phyloP scores from a whole-genome alignment of 257 asterid species.

The Pogostemon cablin region DNA sequence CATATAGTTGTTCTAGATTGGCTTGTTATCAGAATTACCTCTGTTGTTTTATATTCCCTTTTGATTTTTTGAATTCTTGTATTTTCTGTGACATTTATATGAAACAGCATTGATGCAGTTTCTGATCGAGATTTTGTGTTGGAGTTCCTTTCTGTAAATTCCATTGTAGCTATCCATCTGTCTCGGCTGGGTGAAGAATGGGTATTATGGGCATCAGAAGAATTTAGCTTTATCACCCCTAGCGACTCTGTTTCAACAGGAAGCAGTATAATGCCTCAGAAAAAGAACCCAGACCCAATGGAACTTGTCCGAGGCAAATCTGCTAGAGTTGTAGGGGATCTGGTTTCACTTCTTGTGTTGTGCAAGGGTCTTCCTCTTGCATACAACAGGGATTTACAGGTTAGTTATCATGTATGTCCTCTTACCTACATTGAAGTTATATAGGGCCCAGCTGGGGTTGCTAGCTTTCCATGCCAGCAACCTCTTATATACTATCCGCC shows the following conservation, averaged over 20 bases:
- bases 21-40: neutral
- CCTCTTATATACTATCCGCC: too few relatives aligned
- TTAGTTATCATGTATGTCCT: conserved; percentile 18
- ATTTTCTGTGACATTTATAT: conserved; percentile 42
- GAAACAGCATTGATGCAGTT: conserved; percentile 98
- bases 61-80: conserved; percentile 18
- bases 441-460: too few relatives aligned
- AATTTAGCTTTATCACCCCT: conserved; percentile 89
- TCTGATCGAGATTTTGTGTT: conserved; percentile 97
- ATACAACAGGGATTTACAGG: conserved; percentile 98
- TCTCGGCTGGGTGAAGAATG: conserved; percentile 99
- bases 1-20: neutral
- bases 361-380: conserved; percentile 99
- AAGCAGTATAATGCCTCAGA: conserved; percentile 99
- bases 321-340: conserved; percentile 91
- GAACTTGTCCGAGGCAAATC: conserved; percentile 99
- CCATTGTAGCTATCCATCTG: conserved; percentile 87
- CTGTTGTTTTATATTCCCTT: conserved; percentile 1
- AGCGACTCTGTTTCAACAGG: conserved; percentile 98
- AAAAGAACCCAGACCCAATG: conserved; percentile 99
- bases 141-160: conserved; percentile 88
- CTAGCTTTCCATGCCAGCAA: too few relatives aligned
- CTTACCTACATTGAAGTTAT: neutral
- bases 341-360: conserved; percentile 90
- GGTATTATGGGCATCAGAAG: conserved; percentile 99